Conservation (phyloP, 2,329 filamentous ascomycete species). For the Colletotrichum eleusines region DNA sequence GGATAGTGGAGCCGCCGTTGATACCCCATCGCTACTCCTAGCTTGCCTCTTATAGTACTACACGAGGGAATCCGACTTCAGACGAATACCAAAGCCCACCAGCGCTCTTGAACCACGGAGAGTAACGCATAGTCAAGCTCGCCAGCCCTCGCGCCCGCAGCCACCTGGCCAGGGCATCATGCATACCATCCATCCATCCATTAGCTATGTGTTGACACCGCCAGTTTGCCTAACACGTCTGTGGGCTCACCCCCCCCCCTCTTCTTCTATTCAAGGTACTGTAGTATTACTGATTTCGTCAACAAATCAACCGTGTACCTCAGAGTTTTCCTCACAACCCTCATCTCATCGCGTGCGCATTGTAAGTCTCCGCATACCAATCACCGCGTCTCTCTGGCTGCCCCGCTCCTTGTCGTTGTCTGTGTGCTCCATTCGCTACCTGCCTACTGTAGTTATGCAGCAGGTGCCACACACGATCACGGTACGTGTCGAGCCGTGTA, state of each 20-base stretch:
- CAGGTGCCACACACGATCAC: conserved; percentile 5
- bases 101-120: conserved; percentile 1
- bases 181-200: background rate
- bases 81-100: conserved; percentile 30
- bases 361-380: background rate
- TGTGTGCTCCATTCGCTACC: conserved; percentile 24
- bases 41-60: conserved; percentile 1
- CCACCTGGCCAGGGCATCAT: background rate
- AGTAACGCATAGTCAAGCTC: conserved; percentile 1
- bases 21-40: conserved; percentile 24
- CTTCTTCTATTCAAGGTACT: conserved; percentile 1
- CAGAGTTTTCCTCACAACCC: conserved; percentile 39
- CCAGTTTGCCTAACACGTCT: conserved; percentile 1
- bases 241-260: conserved; percentile 6
- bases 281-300: conserved; percentile 27
- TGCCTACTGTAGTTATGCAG: background rate
- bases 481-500: conserved; percentile 18
- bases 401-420: conserved; percentile 21
- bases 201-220: conserved; percentile 8
- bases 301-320: conserved; percentile 32
- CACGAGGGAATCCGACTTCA: conserved; percentile 28
- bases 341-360: conserved; percentile 15
- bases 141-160: conserved; percentile 20
- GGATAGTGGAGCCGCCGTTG: conserved; percentile 11
- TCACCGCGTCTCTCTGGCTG: conserved; percentile 22